Base-by-base conservation (phyloP, 306 rosid species). In the Dalbergia oliveri region DNA sequence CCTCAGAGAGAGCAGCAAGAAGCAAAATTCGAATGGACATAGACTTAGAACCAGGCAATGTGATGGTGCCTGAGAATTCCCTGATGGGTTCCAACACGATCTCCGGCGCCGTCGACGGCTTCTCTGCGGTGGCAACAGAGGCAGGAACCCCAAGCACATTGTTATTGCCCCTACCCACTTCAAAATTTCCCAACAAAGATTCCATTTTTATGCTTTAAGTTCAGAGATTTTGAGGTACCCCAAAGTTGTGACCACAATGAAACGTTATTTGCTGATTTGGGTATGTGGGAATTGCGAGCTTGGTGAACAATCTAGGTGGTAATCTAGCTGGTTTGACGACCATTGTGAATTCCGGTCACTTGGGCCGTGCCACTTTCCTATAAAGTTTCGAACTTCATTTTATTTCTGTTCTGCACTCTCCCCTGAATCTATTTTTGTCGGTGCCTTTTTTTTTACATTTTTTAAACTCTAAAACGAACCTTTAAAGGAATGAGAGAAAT, bases 1-100 rank as follows among this genome's bases (percentile, higher is more conserved):
- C 99, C 99, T 96, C 97, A 60, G 98, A 93, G 61, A 96, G 99
- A 68, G 98, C 99, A 82, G 99, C 97, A 61, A 96, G 94, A 59
- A 96, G 99, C 78, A 96, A 68, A 89, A 96, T 86, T 77, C 99
- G 88, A 84, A 93, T 96, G 5, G 99, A 96, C 6, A 96, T 82
- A 26, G 99, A 96, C 85, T 96, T 96, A 3, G 99, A 96, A 3
- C 98, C 98, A 44, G 99, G 99, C 93, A 96, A 85, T 34, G 87
- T 88, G 47, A 96, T 82, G 74, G 86, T 82, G 10, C 98, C 99
- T 23, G 99, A 89, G 72, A 96, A 91, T 9, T 96, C 99, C 16
- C 81, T 86, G 65, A 96, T 96, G 81, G 99, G 99, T 66, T 93
- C 90, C 91, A 96, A 76, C 77, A 91, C 93, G 78, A 96, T 89